Evolutionary conservation across 495 filamentous ascomycete species (phyloP).

Genomic region (Aspergillus ellipticus): DNA sequence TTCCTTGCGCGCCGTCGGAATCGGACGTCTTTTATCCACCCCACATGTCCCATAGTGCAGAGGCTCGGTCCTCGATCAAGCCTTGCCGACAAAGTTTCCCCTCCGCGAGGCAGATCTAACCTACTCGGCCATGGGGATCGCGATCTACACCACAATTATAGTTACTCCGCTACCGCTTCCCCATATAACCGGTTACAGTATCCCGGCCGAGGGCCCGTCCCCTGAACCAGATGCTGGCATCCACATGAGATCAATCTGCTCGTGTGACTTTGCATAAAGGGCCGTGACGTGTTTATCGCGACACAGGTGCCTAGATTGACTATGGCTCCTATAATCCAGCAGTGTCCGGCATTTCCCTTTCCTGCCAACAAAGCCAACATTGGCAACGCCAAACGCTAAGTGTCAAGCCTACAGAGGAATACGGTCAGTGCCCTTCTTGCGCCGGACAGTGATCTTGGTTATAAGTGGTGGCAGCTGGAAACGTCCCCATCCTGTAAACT

Average conservation of each 20-base stretch:
- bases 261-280: background rate
- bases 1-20: background rate
- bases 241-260: background rate
- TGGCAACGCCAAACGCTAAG: too few relatives aligned
- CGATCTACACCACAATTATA: background rate
- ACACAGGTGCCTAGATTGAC: too few relatives aligned
- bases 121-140: background rate
- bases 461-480: slow-evolving; percentile 12
- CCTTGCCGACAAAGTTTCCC: background rate
- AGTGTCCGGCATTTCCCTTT: too few relatives aligned
- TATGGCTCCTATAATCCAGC: too few relatives aligned
- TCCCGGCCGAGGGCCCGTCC: background rate
- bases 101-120: background rate
- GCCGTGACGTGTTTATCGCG: too few relatives aligned
- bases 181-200: background rate
- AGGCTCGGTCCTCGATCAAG: too few relatives aligned
- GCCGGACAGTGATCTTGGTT: slow-evolving; percentile 9
- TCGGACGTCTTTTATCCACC: too few relatives aligned
- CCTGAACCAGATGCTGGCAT: background rate
- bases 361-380: too few relatives aligned
- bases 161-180: background rate
- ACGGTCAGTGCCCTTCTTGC: slow-evolving; percentile 1
- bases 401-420: background rate
- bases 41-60: background rate
- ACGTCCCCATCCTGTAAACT: slow-evolving; percentile 8